Evolutionary conservation across 495 filamentous ascomycete genomes (phyloP), one percentile per base, ranked within the genome.

Genomic region (Lasiosphaeris hirsuta): DNA sequence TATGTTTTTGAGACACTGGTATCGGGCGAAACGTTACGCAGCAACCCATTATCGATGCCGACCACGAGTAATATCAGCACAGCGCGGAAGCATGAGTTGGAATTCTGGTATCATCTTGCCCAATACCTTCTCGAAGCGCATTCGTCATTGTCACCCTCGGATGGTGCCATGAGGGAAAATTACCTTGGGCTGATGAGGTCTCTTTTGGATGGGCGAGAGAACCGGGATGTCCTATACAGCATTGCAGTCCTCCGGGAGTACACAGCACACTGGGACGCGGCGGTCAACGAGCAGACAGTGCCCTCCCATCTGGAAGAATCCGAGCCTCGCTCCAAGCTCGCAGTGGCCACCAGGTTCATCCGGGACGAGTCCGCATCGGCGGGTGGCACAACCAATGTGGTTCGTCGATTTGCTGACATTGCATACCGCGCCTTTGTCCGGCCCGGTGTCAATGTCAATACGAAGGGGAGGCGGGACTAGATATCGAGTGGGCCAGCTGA

Each of bases 221-320:
- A 92, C 64, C 85, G 92, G n/a, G 92, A 96, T 61, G 89, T 95
- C 7, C 80, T 96, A 35, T 96, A 96, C 69, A 93, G 89, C 10
- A 86, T 96, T 57, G 88, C 88, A 19, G 84, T 96, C 50, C 84
- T 86, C 9, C 84, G 91, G 15, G 84, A 90, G 60, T 78, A 89
- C 38, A 86, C 89, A 30, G 80, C 82, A 38, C 82, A 85, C 14
- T 82, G 87, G 69, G 65, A 79, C 77, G 39, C 90, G 77, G 53
- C 88, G 79, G 64, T 84, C 80, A 61, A 83, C 77, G 65, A 85
- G 73, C 67, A 76, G 78, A 64, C 79, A 64, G 43, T 83, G 72
- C 78, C 84, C 9, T 78, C 81, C 46, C 83, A 80, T 57, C 78
- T 87, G 3, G 85, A 87, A 61, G 86, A 90, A 67, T 79, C 84